Percentiles rank a stretch among this genome's conserved stretches.
These are phyloP conservation scores for Colletotrichum noveboracense DNA, from an alignment of 2,329 filamentous ascomycete species.

Conservation along the genomic window DNA sequence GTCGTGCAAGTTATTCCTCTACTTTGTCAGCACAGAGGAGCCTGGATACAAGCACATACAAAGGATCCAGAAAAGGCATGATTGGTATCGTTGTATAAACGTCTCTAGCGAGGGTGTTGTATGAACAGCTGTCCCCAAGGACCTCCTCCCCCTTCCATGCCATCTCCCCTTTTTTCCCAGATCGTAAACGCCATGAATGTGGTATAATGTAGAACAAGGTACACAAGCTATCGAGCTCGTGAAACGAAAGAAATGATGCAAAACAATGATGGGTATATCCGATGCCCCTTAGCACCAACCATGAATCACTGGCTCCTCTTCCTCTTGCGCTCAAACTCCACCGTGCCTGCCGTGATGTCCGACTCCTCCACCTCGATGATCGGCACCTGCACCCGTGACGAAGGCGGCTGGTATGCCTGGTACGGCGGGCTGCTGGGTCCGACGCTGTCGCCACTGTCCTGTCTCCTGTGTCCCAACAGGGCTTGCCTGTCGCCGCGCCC, in stretches of 20 bases:
- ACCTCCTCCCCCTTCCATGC: not conserved
- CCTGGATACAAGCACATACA: not conserved
- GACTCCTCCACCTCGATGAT: conserved; percentile 23
- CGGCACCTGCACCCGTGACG: not conserved
- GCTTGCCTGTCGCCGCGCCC: conserved; percentile 31
- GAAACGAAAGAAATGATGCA: not conserved
- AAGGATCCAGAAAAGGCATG: not conserved
- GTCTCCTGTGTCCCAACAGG: conserved; percentile 27
- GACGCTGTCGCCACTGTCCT: not conserved
- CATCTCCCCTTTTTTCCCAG: not conserved
- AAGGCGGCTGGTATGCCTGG: not conserved
- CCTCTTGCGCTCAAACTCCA: conserved; percentile 33
- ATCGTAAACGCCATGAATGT: conserved; percentile 1
- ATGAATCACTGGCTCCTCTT: conserved; percentile 11
- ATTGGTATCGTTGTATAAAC: not conserved
- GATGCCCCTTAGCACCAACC: not conserved
- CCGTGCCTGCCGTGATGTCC: conserved; percentile 27
- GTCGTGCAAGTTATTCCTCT: not conserved
- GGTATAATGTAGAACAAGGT: not conserved
- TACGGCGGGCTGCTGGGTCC: not conserved
- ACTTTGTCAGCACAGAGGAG: not conserved
- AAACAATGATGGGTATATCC: conserved; percentile 11
- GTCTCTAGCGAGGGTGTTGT: not conserved
- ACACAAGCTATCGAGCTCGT: not conserved
- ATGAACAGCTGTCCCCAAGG: not conserved